Conservation (phyloP, 371 early-diverging fungal species). For the Apophysomyces variabilis region DNA sequence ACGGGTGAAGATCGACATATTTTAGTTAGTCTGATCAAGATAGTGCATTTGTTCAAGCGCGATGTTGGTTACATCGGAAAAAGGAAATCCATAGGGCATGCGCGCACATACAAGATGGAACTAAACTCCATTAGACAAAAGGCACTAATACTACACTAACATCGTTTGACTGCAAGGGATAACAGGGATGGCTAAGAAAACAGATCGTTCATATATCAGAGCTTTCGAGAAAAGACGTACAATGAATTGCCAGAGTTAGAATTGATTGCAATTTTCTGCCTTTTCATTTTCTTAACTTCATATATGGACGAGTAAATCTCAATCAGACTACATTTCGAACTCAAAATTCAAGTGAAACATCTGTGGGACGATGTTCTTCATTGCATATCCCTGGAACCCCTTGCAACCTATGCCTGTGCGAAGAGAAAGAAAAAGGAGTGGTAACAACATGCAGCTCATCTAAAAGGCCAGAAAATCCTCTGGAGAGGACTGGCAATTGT, state of each 20-base stretch:
- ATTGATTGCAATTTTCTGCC: not conserved
- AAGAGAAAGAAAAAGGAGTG: not conserved
- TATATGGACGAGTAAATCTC: not conserved
- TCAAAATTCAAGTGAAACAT: not conserved
- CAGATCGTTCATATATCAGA: too few relatives aligned
- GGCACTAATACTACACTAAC: too few relatives aligned
- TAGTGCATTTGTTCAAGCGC: not conserved
- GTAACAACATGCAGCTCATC: not conserved
- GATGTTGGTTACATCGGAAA: too few relatives aligned
- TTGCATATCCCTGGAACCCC: not conserved
- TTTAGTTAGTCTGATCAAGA: too few relatives aligned
- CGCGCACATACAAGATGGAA: too few relatives aligned
- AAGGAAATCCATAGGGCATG: too few relatives aligned
- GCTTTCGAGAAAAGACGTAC: not conserved
- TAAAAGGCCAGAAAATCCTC: not conserved
- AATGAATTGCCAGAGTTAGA: conserved; percentile 1
- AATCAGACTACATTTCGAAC: not conserved
- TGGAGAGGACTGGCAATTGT: not conserved
- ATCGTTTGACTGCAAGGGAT: too few relatives aligned
- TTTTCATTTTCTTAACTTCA: not conserved
- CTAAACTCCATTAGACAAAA: too few relatives aligned
- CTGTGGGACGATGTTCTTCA: not conserved
- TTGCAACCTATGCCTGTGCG: conserved; percentile 7
- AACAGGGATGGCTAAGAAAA: too few relatives aligned
- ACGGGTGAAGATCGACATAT: too few relatives aligned